Conservation (phyloP, 352 stramenopile genomes). For the Phytopythium delawarense region DNA sequence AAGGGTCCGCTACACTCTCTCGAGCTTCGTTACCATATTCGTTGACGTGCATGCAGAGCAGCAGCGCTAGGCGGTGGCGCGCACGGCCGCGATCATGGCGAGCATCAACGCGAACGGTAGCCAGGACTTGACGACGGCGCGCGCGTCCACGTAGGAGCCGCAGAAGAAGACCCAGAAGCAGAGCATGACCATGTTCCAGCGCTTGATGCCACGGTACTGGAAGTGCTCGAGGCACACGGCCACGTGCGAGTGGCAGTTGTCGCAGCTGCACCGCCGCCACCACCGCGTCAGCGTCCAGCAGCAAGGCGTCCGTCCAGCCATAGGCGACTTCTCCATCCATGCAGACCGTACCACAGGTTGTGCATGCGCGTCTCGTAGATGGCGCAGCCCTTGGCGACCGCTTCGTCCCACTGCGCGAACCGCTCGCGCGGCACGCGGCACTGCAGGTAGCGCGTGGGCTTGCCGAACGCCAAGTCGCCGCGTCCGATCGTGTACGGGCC, state of each 20-base stretch:
- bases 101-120: conserved; percentile 31
- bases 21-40: background rate
- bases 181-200: conserved; percentile 80
- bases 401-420: conserved; percentile 87
- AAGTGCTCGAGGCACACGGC: conserved; percentile 69
- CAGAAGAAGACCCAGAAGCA: conserved; percentile 82
- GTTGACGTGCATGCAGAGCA: background rate
- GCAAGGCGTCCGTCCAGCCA: background rate
- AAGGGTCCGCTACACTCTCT: background rate
- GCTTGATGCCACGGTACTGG: conserved; percentile 43
- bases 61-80: conserved; percentile 13
- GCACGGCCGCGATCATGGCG: conserved; percentile 21
- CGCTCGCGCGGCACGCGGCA: conserved; percentile 41
- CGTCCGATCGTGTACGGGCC: conserved; percentile 91
- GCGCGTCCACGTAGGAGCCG: conserved; percentile 45
- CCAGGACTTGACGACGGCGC: conserved; percentile 35
- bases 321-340: background rate
- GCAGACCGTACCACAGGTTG: conserved; percentile 81
- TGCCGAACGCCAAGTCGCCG: conserved; percentile 87
- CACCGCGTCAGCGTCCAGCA: background rate
- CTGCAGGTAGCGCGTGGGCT: conserved; percentile 88
- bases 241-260: conserved; percentile 98
- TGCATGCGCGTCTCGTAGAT: conserved; percentile 95
- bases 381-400: conserved; percentile 81
- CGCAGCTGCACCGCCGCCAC: conserved; percentile 44